phyloP scores from a whole-genome alignment of 805 yeast species.

The Debaryomyces maramus region DNA sequence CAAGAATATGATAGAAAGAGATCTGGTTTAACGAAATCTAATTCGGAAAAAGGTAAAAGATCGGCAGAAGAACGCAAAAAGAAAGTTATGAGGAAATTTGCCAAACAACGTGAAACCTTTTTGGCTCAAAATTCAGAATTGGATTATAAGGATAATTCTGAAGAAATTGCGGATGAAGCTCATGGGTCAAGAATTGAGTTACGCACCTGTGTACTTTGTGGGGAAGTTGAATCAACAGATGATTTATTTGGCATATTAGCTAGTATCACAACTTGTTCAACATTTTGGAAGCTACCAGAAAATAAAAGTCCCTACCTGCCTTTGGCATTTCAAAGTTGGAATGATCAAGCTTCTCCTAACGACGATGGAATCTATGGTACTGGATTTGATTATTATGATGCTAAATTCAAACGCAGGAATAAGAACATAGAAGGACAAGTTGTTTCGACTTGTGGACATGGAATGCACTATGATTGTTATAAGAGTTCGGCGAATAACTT shows the following conservation, averaged over 20 bases:
- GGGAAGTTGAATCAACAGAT: slow-evolving; percentile 45
- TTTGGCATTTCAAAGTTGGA: slow-evolving; percentile 24
- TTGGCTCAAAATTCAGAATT: slow-evolving; percentile 35
- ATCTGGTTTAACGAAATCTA: slow-evolving; percentile 46
- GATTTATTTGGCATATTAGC: slow-evolving; percentile 62
- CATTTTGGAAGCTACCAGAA: slow-evolving; percentile 49
- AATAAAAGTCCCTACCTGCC: slow-evolving; percentile 14
- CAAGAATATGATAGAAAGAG: slow-evolving; percentile 50
- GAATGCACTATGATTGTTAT: slow-evolving; percentile 50
- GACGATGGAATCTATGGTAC: slow-evolving; percentile 18
- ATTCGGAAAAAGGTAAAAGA: slow-evolving; percentile 53
- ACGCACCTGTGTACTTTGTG: slow-evolving; percentile 59
- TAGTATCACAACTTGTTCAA: slow-evolving; percentile 45
- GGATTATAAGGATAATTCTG: slow-evolving; percentile 5
- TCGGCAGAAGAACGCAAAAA: slow-evolving; percentile 63
- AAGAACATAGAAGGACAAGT: slow-evolving; percentile 24
- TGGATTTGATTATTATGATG: slow-evolving; percentile 23
- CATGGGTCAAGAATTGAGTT: slow-evolving; percentile 13
- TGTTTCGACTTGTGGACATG: slow-evolving; percentile 52
- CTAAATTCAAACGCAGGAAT: slow-evolving; percentile 8
- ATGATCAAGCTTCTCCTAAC: slow-evolving; percentile 18
- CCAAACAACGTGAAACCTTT: slow-evolving; percentile 50
- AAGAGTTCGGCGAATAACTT: slow-evolving; percentile 23
- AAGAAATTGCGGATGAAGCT: slow-evolving; percentile 9
- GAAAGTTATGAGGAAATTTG: slow-evolving; percentile 61